Evolutionary conservation across 768 basidiomycete species (phyloP), one percentile per base, ranked within the genome.

Genomic region (Sarcodon aspratus): DNA sequence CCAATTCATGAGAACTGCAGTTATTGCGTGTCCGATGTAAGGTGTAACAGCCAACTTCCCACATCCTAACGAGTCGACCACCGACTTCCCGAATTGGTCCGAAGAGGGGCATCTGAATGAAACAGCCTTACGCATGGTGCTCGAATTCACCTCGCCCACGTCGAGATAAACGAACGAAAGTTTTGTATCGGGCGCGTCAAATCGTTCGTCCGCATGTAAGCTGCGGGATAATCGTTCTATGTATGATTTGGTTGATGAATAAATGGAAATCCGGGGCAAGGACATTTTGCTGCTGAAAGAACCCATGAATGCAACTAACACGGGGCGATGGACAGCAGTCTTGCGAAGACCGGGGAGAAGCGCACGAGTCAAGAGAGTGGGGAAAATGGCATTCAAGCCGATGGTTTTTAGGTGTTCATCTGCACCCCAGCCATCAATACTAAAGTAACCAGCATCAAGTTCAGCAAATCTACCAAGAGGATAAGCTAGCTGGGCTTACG

Each of bases 281-380:
- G 52, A 44, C 40, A 55, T 43, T 47, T 54, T 54, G 18, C 36
- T 51, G 1, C 54, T 48, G 34, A 57, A 47, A 12, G 59, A 62
- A 47, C 61, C 61, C 50, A 58, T 50, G 54, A 58, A 62, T 13
- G 54, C 50, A 27, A 61, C 52, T 33, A 56, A 43, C 32, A 54
- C 55, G 35, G 61, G 61, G 13, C 13, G 40, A 34, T 37, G 37
- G 27, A 31, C 43, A 35, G 57, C 57, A n/a, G 52, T 47, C 33
- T 52, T 49, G 17, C 61, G 61, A 12, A 62, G 58, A 31, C 54
- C 50, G 9, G 61, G 61, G 33, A 62, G 59, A 34, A 62, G 52
- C 10, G 54, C 59, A 43, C 61, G 59, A n/a, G 58, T 56, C 48
- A 62, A 56, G 50, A 58, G 47, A 45, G 57, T 50, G 1, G 59